These are phyloP conservation scores for Thraustochytrium sp. DNA, from an alignment of 352 stramenopile genomes.

Conservation along the genomic window DNA sequence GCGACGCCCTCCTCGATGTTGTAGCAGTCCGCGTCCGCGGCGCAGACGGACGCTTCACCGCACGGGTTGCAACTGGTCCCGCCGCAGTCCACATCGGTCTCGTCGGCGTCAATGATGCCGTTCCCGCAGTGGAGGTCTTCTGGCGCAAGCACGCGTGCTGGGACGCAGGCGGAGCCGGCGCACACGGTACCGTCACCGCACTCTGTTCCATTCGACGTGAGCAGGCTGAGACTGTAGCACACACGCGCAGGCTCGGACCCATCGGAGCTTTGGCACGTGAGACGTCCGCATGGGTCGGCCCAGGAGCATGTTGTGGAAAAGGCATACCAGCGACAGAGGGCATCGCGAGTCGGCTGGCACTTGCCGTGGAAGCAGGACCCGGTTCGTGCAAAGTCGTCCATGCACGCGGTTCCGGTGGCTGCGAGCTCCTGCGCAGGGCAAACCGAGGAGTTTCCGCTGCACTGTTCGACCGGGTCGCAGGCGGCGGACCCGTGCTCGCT, in stretches of 20 bases:
- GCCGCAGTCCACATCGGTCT: conserved; percentile 46
- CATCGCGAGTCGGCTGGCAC: neutral
- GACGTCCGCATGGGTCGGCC: neutral
- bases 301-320: neutral
- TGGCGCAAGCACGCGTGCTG: neutral
- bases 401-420: neutral
- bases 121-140: neutral
- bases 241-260: neutral
- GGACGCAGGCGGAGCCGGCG: neutral
- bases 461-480: neutral
- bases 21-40: neutral
- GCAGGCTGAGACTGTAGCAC: neutral
- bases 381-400: neutral
- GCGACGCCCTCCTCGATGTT: neutral
- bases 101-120: neutral
- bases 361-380: neutral
- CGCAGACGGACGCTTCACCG: neutral
- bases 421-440: neutral
- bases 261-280: neutral
- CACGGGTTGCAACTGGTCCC: conserved; percentile 4
- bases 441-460: neutral
- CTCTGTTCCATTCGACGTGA: neutral
- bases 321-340: neutral
- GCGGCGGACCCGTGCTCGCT: neutral
- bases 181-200: neutral